phyloP scores from a whole-genome alignment of 1,284 basidiomycete species.

The Cutaneotrichosporon mucoides region DNA sequence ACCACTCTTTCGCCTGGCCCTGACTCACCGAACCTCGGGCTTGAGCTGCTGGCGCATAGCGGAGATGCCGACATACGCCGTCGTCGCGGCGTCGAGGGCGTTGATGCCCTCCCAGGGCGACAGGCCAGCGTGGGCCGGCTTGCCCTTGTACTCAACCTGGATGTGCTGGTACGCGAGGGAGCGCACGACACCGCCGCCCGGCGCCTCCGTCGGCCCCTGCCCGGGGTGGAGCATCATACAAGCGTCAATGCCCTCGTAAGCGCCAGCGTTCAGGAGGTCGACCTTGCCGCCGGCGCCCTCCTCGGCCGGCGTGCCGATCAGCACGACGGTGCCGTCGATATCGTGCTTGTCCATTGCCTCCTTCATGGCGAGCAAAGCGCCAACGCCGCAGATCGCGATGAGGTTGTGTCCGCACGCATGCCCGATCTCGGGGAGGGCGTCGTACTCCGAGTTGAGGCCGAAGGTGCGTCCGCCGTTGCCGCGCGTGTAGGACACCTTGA shows the following conservation, averaged over 20 bases:
- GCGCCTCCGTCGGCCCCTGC: slow-evolving; percentile 45
- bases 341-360: slow-evolving; percentile 48
- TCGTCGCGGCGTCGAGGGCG: slow-evolving; percentile 75
- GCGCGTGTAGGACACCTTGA: slow-evolving; percentile 15
- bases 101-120: slow-evolving; percentile 64
- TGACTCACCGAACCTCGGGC: slow-evolving; percentile 11
- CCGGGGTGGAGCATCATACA: slow-evolving; percentile 34
- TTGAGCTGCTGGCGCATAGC: slow-evolving; percentile 65
- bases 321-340: slow-evolving; percentile 66
- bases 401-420: slow-evolving; percentile 59
- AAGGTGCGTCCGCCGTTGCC: slow-evolving; percentile 25
- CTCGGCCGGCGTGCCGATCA: slow-evolving; percentile 75
- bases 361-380: slow-evolving; percentile 35
- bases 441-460: slow-evolving; percentile 31
- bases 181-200: slow-evolving; percentile 53
- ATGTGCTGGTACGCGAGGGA: slow-evolving; percentile 28
- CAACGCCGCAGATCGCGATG: slow-evolving; percentile 44
- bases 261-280: slow-evolving; percentile 54
- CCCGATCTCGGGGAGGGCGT: slow-evolving; percentile 20
- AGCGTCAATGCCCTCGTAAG: slow-evolving; percentile 28
- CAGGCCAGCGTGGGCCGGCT: slow-evolving; percentile 67
- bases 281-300: slow-evolving; percentile 4
- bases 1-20: background rate
- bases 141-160: slow-evolving; percentile 31
- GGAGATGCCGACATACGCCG: slow-evolving; percentile 69